Percentiles rank a stretch among this genome's conserved stretches.
Evolutionary conservation across 2,329 filamentous ascomycete genomes (phyloP).

Genomic region (Trichoderma sp.): DNA sequence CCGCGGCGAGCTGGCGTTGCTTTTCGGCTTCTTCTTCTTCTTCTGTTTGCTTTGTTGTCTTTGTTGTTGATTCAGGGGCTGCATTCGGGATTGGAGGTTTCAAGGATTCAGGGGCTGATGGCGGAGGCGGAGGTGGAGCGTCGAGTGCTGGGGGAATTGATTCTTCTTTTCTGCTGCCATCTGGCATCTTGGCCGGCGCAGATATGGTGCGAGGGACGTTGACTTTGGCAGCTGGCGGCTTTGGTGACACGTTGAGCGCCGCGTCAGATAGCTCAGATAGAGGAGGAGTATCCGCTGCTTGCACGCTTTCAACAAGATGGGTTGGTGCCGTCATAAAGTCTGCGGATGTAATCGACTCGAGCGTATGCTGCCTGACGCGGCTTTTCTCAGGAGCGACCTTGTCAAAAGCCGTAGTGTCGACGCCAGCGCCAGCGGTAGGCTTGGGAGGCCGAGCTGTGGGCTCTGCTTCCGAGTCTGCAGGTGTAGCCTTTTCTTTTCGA

Average conservation of each 20-base stretch:
- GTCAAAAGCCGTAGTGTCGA: conserved; percentile 47
- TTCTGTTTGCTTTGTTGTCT: conserved; percentile 21
- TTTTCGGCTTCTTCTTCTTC: conserved; percentile 28
- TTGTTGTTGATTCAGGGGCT: not conserved
- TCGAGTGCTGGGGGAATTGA: not conserved
- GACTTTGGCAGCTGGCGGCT: conserved; percentile 35
- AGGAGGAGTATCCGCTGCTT: conserved; percentile 34
- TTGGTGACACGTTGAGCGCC: conserved; percentile 46
- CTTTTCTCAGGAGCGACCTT: conserved; percentile 34
- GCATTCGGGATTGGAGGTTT: not conserved
- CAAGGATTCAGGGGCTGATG: conserved; percentile 9
- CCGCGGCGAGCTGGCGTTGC: conserved; percentile 33
- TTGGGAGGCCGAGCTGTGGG: conserved; percentile 23
- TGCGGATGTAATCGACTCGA: conserved; percentile 37
- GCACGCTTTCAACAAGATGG: conserved; percentile 37
- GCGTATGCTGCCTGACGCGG: conserved; percentile 25
- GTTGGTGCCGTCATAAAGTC: conserved; percentile 48
- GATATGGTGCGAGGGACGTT: conserved; percentile 40
- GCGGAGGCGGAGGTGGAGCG: conserved; percentile 25
- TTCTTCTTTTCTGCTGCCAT: conserved; percentile 13
- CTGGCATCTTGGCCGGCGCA: conserved; percentile 36
- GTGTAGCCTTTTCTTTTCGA: not conserved
- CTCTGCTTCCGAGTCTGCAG: not conserved
- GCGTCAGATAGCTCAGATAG: conserved; percentile 46
- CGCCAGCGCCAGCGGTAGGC: conserved; percentile 32